phyloP scores from a whole-genome alignment of 768 basidiomycete species.

The Strobilomyces confusus region DNA sequence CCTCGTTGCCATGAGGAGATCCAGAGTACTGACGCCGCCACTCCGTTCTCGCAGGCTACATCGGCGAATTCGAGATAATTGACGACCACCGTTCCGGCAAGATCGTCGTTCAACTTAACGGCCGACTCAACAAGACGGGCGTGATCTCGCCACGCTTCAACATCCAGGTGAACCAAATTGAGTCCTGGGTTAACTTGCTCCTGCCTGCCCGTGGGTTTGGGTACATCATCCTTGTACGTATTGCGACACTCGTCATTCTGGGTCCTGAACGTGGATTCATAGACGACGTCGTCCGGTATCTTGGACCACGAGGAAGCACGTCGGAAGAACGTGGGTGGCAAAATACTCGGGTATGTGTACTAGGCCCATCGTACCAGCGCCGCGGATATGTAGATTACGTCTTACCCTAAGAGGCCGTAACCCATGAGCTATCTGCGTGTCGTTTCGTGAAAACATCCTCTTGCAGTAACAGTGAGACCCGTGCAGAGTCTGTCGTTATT shows the following conservation, averaged over 20 bases:
- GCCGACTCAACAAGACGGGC: constrained; percentile 98
- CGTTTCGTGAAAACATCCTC: not conserved
- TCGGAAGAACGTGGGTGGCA: constrained; percentile 96
- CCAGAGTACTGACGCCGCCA: not conserved
- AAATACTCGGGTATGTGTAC: constrained; percentile 90
- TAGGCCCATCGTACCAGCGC: constrained; percentile 36
- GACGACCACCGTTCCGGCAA: constrained; percentile 99
- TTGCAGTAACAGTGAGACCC: too few species aligned
- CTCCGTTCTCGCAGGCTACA: constrained; percentile 64
- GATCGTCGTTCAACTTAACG: constrained; percentile 97
- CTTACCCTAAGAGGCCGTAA: constrained; percentile 11
- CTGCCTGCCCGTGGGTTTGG: constrained; percentile 97
- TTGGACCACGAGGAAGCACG: constrained; percentile 99
- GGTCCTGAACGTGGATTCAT: not conserved
- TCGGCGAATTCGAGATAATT: constrained; percentile 97
- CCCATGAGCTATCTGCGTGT: not conserved
- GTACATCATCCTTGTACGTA: constrained; percentile 84
- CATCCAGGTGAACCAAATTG: constrained; percentile 88
- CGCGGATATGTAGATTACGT: constrained; percentile 23
- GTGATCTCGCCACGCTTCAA: constrained; percentile 99
- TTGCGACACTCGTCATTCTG: not conserved
- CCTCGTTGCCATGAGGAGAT: not conserved
- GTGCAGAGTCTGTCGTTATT: too few species aligned
- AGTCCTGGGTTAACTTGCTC: constrained; percentile 94
- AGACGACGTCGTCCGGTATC: constrained; percentile 98